Percentiles rank a stretch among this genome's conserved stretches.
Conservation (phyloP, 140 eudicot species). For the Stevia rebaudiana region DNA sequence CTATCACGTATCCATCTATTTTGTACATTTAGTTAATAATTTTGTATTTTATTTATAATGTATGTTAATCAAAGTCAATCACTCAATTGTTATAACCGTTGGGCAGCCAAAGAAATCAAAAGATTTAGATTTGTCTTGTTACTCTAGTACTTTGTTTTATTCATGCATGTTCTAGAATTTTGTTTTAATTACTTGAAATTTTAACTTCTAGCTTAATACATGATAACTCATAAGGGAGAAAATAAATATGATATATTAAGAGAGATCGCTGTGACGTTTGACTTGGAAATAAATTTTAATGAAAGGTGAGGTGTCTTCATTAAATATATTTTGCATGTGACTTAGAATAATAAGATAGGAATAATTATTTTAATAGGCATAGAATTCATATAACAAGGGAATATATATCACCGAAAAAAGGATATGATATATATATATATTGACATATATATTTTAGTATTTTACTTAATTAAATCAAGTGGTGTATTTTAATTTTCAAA, state of each 20-base stretch:
- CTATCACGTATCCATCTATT: neutral
- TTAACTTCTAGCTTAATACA: neutral
- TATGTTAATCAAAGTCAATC: neutral
- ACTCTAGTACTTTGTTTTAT: neutral
- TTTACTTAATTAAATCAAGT: slow-evolving; percentile 14
- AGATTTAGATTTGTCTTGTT: slow-evolving; percentile 2
- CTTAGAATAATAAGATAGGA: neutral
- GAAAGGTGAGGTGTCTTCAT: slow-evolving; percentile 18
- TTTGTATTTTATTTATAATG: neutral
- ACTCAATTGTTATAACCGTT: neutral
- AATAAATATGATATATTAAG: neutral
- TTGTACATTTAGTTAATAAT: neutral
- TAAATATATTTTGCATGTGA: neutral
- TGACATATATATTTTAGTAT: neutral
- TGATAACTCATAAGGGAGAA: neutral
- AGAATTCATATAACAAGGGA: slow-evolving; percentile 16
- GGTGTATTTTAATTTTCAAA: slow-evolving; percentile 24
- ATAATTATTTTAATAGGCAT: neutral
- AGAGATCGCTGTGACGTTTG: slow-evolving; percentile 8
- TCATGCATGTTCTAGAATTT: slow-evolving; percentile 7
- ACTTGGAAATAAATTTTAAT: slow-evolving; percentile 15
- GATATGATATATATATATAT: neutral
- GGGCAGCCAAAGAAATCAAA: slow-evolving; percentile 16
- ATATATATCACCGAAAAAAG: neutral
- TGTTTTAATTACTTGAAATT: neutral